These are phyloP conservation scores for Solanum hybrid DNA, from an alignment of 305 asterid genomes.

Conservation along the genomic window DNA sequence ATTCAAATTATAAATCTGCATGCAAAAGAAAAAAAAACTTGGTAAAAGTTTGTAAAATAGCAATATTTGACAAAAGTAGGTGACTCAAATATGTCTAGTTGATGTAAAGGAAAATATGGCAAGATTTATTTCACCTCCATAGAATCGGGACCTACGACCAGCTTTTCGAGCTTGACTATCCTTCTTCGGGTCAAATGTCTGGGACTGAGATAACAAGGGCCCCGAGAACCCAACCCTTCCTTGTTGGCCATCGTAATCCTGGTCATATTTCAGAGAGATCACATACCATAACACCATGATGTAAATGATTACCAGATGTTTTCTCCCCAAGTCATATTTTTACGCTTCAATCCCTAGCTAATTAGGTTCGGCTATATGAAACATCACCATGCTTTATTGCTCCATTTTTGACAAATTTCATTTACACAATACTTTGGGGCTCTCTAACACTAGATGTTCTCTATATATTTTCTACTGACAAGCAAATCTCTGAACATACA, in stretches of 20 bases:
- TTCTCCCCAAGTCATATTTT: background rate
- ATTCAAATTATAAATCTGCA: conserved; percentile 15
- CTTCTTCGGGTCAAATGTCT: conserved; percentile 20
- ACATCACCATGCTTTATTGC: background rate
- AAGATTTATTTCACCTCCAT: conserved; percentile 34
- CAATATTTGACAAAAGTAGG: background rate
- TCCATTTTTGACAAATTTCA: background rate
- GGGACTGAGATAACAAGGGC: conserved; percentile 27
- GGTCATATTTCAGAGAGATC: conserved; percentile 2
- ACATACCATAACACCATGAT: background rate
- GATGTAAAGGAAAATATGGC: background rate
- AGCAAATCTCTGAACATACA: background rate
- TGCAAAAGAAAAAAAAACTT: background rate
- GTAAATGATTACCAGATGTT: background rate
- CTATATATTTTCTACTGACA: background rate
- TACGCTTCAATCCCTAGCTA: background rate
- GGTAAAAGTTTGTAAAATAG: background rate
- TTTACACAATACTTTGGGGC: background rate
- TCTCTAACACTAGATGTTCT: background rate
- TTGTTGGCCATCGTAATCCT: conserved; percentile 38
- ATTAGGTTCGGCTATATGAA: background rate
- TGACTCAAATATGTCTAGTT: background rate
- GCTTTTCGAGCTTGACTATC: conserved; percentile 25
- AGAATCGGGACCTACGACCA: conserved; percentile 56
- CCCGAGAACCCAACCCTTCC: conserved; percentile 45